phyloP scores from a whole-genome alignment of 495 filamentous ascomycete genomes.

The Apiosordaria backusii region DNA sequence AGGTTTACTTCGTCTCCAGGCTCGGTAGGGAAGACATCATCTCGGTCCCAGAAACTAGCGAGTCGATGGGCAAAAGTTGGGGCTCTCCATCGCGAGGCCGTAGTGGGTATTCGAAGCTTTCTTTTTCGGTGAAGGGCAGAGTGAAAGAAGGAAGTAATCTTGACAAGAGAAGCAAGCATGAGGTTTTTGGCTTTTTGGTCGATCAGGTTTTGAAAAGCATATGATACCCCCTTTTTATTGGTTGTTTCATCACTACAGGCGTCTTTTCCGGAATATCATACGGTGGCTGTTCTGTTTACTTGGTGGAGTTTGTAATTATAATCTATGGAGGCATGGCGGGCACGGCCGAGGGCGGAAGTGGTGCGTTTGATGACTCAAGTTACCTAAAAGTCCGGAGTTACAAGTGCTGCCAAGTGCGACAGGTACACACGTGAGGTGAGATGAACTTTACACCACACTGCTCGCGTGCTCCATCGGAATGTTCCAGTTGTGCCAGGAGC shows the following conservation, averaged over 20 bases:
- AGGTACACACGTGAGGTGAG: not conserved
- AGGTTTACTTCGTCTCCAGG: constrained; percentile 16
- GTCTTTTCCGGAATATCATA: constrained; percentile 5
- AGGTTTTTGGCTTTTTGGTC: constrained; percentile 4
- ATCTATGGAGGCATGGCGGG: not conserved
- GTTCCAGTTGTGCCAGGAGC: not conserved
- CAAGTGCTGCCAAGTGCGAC: not conserved
- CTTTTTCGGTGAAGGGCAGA: constrained; percentile 35
- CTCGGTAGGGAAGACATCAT: constrained; percentile 15
- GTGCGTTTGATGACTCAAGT: not conserved
- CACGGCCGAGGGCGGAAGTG: not conserved
- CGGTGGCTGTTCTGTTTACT: not conserved
- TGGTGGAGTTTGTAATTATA: not conserved
- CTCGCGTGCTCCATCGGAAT: not conserved
- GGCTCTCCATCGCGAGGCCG: constrained; percentile 35
- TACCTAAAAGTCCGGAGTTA: not conserved
- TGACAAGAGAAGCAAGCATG: not conserved
- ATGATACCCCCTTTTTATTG: constrained; percentile 18
- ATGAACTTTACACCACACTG: not conserved
- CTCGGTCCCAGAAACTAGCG: constrained; percentile 17
- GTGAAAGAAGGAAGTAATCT: not conserved
- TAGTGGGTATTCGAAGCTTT: constrained; percentile 38
- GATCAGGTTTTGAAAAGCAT: constrained; percentile 12
- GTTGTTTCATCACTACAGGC: constrained; percentile 11
- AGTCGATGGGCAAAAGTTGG: constrained; percentile 35